A percentile compares a stretch with the other conserved stretches of the same genome.
Evolutionary conservation across 768 basidiomycete species (phyloP).

Genomic region (Rhodotorula toruloides): DNA sequence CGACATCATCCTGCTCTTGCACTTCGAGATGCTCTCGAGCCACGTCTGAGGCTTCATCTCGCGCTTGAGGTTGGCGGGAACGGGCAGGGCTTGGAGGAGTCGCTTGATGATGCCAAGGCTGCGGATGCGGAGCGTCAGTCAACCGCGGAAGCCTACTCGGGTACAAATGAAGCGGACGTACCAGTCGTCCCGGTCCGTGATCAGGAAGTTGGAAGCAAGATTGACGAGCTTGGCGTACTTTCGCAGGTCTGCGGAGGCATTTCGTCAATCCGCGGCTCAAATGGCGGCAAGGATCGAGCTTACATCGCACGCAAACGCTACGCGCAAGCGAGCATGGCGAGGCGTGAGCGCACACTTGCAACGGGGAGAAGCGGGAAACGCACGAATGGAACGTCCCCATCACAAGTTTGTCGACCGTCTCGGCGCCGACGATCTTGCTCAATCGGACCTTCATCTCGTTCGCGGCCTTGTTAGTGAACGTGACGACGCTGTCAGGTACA

Average conservation of each 20-base stretch:
- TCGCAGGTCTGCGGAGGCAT: slow-evolving; percentile 52
- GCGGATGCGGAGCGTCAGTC: neutral
- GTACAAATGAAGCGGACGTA: neutral
- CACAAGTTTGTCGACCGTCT: slow-evolving; percentile 54
- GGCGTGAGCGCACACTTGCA: neutral
- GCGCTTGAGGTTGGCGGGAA: slow-evolving; percentile 3
- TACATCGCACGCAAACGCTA: slow-evolving; percentile 32
- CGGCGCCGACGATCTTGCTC: slow-evolving; percentile 61
- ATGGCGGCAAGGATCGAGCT: neutral
- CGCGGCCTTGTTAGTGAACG: slow-evolving; percentile 69
- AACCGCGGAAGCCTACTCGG: neutral
- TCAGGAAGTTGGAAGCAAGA: slow-evolving; percentile 68
- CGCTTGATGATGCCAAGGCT: slow-evolving; percentile 37
- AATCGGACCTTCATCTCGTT: slow-evolving; percentile 76
- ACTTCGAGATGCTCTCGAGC: slow-evolving; percentile 65
- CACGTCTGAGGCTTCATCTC: slow-evolving; percentile 56
- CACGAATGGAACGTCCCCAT: slow-evolving; percentile 47
- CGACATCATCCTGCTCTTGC: slow-evolving; percentile 59
- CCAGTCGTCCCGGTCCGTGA: slow-evolving; percentile 63
- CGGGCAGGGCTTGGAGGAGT: neutral
- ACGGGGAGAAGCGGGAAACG: neutral
- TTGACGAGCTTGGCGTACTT: slow-evolving; percentile 59
- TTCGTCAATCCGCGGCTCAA: neutral
- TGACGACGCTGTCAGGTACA: slow-evolving; percentile 53
- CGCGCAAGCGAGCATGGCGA: neutral